Conservation (phyloP, 2,329 filamentous ascomycete genomes). For the Aureobasidium leucospermi region DNA sequence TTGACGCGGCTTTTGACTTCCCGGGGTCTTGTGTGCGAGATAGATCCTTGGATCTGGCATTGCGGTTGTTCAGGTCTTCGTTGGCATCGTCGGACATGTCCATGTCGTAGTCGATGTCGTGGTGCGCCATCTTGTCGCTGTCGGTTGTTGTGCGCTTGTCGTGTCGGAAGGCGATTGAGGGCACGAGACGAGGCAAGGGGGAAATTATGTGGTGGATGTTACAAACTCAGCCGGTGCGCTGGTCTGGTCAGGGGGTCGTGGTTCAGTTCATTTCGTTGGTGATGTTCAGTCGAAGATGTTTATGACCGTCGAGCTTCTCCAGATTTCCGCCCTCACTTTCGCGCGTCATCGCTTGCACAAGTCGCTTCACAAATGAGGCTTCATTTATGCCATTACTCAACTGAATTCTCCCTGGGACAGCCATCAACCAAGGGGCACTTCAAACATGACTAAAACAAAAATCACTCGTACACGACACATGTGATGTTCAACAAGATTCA, state of each 20-base stretch:
- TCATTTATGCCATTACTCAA: too few relatives aligned
- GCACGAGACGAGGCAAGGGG: neutral
- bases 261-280: neutral
- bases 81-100: slow-evolving; percentile 15
- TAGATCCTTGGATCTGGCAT: neutral
- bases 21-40: neutral
- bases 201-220: neutral
- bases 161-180: neutral
- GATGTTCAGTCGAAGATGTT: neutral
- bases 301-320: neutral
- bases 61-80: neutral
- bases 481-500: neutral
- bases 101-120: slow-evolving; percentile 17
- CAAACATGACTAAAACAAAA: too few relatives aligned
- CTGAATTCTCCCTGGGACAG: too few relatives aligned
- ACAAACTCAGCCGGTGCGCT: neutral
- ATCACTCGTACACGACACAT: neutral
- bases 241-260: neutral
- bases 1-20: neutral
- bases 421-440: too few relatives aligned
- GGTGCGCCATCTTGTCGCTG: neutral
- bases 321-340: neutral
- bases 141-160: neutral
- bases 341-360: slow-evolving; percentile 3
- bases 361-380: too few relatives aligned